Evolutionary conservation across 805 yeast species (phyloP).

Genomic region (Lipomyces yamadae): DNA sequence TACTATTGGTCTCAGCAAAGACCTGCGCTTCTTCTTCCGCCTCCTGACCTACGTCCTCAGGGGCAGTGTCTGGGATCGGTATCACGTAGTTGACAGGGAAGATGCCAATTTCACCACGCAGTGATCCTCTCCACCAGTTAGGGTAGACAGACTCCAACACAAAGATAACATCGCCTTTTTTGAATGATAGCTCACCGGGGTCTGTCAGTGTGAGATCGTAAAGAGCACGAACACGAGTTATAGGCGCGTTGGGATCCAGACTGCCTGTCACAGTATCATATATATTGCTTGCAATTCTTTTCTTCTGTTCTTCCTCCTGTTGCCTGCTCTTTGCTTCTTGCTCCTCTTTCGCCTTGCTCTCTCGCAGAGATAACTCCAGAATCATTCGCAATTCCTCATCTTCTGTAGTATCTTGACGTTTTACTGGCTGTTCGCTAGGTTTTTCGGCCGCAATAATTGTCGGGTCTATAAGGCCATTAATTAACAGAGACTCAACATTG

Average conservation of each 20-base stretch:
- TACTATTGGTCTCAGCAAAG: constrained; percentile 59
- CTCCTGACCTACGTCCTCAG: constrained; percentile 61
- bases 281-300: constrained; percentile 4
- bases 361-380: constrained; percentile 71
- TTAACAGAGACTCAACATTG: not conserved
- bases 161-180: constrained; percentile 83
- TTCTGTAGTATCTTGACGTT: constrained; percentile 49
- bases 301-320: constrained; percentile 19
- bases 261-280: constrained; percentile 9
- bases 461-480: constrained; percentile 44
- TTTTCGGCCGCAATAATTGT: constrained; percentile 54
- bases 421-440: constrained; percentile 56
- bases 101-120: constrained; percentile 80
- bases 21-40: constrained; percentile 58
- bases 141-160: constrained; percentile 86
- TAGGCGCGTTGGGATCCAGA: constrained; percentile 42
- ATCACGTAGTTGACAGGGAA: constrained; percentile 92
- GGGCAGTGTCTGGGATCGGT: constrained; percentile 69
- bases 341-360: constrained; percentile 46
- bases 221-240: constrained; percentile 78
- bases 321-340: constrained; percentile 15
- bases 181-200: constrained; percentile 84
- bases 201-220: constrained; percentile 80
- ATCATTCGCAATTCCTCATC: constrained; percentile 82
- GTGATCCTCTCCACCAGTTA: constrained; percentile 95